Evolutionary conservation across 495 filamentous ascomycete species (phyloP).

Genomic region (Penicillium goetzii): DNA sequence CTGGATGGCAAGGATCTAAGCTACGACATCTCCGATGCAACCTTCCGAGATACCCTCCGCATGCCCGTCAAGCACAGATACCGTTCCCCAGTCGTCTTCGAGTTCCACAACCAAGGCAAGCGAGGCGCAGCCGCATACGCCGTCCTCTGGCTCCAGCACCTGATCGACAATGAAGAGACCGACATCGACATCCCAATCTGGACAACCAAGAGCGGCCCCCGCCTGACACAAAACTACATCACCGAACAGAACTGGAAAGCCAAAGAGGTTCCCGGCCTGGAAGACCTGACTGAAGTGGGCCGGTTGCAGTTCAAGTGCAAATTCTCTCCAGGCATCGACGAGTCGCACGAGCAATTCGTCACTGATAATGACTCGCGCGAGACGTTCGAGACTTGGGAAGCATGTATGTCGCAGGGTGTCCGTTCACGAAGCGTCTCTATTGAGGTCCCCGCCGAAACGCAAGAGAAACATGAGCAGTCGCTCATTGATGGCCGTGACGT

Average conservation of each 20-base stretch:
- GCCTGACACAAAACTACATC: constrained; percentile 89
- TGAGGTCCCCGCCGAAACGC: constrained; percentile 67
- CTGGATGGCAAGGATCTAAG: constrained; percentile 63
- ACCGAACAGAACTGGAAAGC: constrained; percentile 67
- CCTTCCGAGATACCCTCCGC: constrained; percentile 61
- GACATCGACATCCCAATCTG: constrained; percentile 86
- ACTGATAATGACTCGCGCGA: constrained; percentile 87
- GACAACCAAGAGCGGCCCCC: constrained; percentile 69
- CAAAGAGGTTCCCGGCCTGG: constrained; percentile 62
- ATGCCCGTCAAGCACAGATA: constrained; percentile 90
- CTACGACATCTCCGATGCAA: constrained; percentile 67
- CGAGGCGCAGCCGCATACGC: constrained; percentile 74
- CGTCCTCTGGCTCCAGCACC: constrained; percentile 80
- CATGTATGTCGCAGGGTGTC: constrained; percentile 83
- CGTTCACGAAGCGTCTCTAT: constrained; percentile 65
- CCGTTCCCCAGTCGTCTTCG: constrained; percentile 84
- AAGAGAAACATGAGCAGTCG: constrained; percentile 76
- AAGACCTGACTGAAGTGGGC: constrained; percentile 77
- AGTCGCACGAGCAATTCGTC: constrained; percentile 81
- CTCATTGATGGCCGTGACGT: constrained; percentile 78
- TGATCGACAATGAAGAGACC: constrained; percentile 76
- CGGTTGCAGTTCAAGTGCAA: constrained; percentile 74
- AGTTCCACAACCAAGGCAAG: constrained; percentile 72
- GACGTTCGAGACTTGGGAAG: constrained; percentile 94
- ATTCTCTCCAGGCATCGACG: constrained; percentile 90